phyloP scores from a whole-genome alignment of 2,329 filamentous ascomycete species.

The Trichoderma atroviride region DNA sequence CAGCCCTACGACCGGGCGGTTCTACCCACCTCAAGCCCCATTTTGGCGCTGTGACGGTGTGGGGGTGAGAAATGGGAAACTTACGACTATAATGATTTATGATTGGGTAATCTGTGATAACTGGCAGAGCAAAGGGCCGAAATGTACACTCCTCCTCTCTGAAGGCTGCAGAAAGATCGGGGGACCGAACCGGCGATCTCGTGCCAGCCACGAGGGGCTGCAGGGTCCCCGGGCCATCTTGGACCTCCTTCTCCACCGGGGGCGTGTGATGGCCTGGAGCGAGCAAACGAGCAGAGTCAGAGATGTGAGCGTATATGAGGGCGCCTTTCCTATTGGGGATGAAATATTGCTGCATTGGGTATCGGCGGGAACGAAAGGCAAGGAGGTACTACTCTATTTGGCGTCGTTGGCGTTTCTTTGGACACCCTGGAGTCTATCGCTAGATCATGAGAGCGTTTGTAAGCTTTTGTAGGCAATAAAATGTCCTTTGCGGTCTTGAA shows the following conservation, averaged over 20 bases:
- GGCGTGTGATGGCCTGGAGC: conserved; percentile 1
- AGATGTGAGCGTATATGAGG: conserved; percentile 25
- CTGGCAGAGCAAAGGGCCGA: conserved; percentile 39
- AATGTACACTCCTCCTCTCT: conserved; percentile 50
- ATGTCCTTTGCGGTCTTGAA: conserved; percentile 2
- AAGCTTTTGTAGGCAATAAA: conserved; percentile 26
- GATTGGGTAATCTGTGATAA: conserved; percentile 52
- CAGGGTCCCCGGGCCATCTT: conserved; percentile 28
- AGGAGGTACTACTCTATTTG: conserved; percentile 32
- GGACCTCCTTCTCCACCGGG: conserved; percentile 18
- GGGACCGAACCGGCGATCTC: conserved; percentile 32
- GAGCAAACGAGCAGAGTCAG: conserved; percentile 8
- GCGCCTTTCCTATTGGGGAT: conserved; percentile 41
- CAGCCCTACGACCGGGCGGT: conserved; percentile 33
- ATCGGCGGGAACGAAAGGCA: conserved; percentile 30
- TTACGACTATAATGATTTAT: conserved; percentile 54
- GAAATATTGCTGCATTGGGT: conserved; percentile 39
- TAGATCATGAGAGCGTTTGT: conserved; percentile 10
- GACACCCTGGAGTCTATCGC: conserved; percentile 30
- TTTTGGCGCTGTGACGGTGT: conserved; percentile 35
- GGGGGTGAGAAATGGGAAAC: conserved; percentile 41
- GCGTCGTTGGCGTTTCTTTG: conserved; percentile 30
- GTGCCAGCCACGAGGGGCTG: conserved; percentile 32
- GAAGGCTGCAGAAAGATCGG: conserved; percentile 34
- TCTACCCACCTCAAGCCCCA: conserved; percentile 34